These are phyloP conservation scores for Phytophthora agathidicida DNA, from an alignment of 352 stramenopile species.

Conservation along the genomic window DNA sequence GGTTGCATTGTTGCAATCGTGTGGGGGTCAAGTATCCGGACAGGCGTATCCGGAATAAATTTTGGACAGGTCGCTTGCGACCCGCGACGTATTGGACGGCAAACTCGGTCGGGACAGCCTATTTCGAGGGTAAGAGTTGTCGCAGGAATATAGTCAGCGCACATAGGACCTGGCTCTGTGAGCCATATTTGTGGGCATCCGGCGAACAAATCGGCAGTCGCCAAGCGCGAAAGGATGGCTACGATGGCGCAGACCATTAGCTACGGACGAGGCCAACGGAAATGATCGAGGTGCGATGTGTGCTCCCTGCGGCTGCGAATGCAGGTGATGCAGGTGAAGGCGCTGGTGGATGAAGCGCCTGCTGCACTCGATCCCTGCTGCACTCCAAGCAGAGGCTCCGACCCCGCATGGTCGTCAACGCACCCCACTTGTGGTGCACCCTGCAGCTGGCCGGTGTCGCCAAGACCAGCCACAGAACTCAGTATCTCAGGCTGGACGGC, in stretches of 20 bases:
- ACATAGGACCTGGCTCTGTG: no score
- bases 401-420: no score
- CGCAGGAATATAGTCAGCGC: conserved; percentile 34
- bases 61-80: not conserved
- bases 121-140: conserved; percentile 26
- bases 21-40: no score
- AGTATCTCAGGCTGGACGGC: not conserved
- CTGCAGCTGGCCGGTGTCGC: conserved; percentile 1
- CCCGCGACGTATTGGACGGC: not conserved
- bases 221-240: conserved; percentile 17
- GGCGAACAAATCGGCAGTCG: conserved; percentile 13
- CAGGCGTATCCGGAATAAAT: conserved; percentile 10
- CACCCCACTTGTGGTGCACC: no score
- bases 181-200: conserved; percentile 29
- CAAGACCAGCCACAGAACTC: conserved; percentile 14
- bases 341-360: not conserved
- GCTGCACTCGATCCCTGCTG: conserved; percentile 8
- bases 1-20: conserved; percentile 11
- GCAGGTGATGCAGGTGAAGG: not conserved
- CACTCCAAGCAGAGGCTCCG: conserved; percentile 10
- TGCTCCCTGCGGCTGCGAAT: not conserved
- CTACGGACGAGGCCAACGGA: conserved; percentile 10
- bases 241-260: conserved; percentile 21
- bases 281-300: not conserved
- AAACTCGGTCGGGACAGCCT: not conserved